Conservation (phyloP, 2,329 filamentous ascomycete genomes). For the Thielaviopsis populi region DNA sequence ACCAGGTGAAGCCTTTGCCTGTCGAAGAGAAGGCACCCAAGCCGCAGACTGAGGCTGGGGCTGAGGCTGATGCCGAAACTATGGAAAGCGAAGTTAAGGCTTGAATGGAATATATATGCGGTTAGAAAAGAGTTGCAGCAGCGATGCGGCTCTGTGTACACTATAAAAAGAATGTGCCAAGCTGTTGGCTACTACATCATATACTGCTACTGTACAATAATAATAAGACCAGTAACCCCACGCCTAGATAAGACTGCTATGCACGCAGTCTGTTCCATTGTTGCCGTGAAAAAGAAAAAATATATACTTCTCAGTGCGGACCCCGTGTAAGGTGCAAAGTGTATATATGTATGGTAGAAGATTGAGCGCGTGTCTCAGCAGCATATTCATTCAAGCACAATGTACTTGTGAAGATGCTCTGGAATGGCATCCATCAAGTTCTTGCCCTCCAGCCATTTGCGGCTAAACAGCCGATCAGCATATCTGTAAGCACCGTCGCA, state of each 20-base stretch:
- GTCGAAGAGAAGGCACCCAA: not conserved
- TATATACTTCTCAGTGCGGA: too few relatives aligned
- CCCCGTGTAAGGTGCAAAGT: too few relatives aligned
- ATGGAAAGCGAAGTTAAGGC: not conserved
- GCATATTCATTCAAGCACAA: slow-evolving; percentile 57
- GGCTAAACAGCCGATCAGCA: slow-evolving; percentile 82
- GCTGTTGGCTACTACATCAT: not conserved
- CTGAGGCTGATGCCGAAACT: not conserved
- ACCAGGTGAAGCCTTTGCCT: slow-evolving; percentile 4
- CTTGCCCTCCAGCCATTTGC: slow-evolving; percentile 81
- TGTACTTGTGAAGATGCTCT: slow-evolving; percentile 77
- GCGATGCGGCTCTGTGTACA: slow-evolving; percentile 6
- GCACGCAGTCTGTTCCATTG: not conserved
- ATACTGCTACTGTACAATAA: slow-evolving; percentile 18
- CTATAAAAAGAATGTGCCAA: not conserved
- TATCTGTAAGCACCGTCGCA: slow-evolving; percentile 97
- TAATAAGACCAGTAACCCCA: not conserved
- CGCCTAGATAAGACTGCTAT: not conserved
- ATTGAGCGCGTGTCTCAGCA: not conserved
- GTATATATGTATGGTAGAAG: not conserved
- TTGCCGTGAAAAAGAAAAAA: too few relatives aligned
- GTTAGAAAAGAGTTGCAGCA: slow-evolving; percentile 5
- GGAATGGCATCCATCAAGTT: slow-evolving; percentile 68
- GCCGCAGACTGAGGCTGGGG: not conserved
- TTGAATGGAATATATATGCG: slow-evolving; percentile 1